Percentiles rank a stretch among this genome's conserved stretches.
Conservation (phyloP, 2,329 filamentous ascomycete genomes). For the Nigrospora osmanthi region DNA sequence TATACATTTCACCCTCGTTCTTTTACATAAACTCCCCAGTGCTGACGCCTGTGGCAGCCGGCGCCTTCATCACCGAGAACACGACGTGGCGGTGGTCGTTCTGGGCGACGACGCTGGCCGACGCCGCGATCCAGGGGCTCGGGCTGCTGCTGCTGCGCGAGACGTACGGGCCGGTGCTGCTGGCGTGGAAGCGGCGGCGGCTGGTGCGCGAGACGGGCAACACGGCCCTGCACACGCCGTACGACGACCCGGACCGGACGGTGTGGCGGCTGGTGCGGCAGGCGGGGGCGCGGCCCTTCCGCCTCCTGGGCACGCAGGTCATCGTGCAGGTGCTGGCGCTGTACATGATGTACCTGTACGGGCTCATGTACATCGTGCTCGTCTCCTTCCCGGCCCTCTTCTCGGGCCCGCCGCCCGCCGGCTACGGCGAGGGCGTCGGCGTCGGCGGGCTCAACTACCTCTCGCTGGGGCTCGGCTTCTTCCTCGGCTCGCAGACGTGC, state of each 20-base stretch:
- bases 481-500: conserved; percentile 28
- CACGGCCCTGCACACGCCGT: conserved; percentile 34
- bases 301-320: conserved; percentile 41
- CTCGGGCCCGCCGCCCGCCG: conserved; percentile 18
- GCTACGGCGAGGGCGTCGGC: conserved; percentile 23
- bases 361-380: conserved; percentile 41
- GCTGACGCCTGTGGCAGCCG: conserved; percentile 24
- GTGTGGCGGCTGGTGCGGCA: conserved; percentile 24
- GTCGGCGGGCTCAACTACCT: conserved; percentile 29
- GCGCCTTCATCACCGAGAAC: conserved; percentile 56
- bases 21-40: neutral
- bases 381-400: conserved; percentile 38
- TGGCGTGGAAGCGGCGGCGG: conserved; percentile 47
- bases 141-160: conserved; percentile 55
- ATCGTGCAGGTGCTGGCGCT: conserved; percentile 43
- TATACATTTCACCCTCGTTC: neutral
- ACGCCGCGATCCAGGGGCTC: conserved; percentile 50
- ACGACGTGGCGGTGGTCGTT: conserved; percentile 70
- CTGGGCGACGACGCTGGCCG: conserved; percentile 56
- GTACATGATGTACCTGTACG: conserved; percentile 47
- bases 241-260: conserved; percentile 35
- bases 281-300: conserved; percentile 38
- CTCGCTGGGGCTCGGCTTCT: conserved; percentile 25
- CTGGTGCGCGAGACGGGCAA: conserved; percentile 54
- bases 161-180: conserved; percentile 58